Conservation (phyloP, 192 early-diverging fungal species). For the Bifiguratus adelaidae region DNA sequence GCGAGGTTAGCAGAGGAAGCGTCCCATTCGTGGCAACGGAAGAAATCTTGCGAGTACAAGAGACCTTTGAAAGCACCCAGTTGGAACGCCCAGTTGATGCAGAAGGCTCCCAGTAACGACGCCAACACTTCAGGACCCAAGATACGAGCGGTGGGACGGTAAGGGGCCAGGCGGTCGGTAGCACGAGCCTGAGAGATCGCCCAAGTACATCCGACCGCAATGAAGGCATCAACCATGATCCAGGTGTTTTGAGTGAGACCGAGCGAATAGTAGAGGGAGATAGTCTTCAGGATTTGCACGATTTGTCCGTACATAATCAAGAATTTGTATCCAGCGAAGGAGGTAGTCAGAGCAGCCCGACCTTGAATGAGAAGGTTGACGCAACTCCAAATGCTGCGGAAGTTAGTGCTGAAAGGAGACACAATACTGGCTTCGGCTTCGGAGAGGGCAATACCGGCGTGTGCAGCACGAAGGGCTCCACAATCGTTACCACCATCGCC, state of each 20-base stretch:
- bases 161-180: conserved; percentile 32
- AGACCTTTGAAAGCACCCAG: conserved; percentile 21
- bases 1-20: conserved; percentile 39
- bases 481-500: conserved; percentile 84
- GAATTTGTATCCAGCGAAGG: conserved; percentile 60
- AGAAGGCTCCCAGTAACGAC: conserved; percentile 47
- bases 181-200: conserved; percentile 52
- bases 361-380: conserved; percentile 61
- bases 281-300: conserved; percentile 48
- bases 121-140: conserved; percentile 57
- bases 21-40: conserved; percentile 51
- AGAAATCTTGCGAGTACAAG: conserved; percentile 25
- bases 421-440: conserved; percentile 77
- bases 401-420: conserved; percentile 60
- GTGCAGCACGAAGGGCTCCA: conserved; percentile 71
- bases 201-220: conserved; percentile 46
- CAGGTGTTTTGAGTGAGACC: conserved; percentile 49
- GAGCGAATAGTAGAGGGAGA: conserved; percentile 57
- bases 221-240: conserved; percentile 62
- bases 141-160: conserved; percentile 59
- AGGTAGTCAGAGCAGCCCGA: conserved; percentile 57
- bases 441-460: conserved; percentile 70
- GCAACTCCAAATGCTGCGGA: conserved; percentile 53
- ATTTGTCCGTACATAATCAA: conserved; percentile 50
- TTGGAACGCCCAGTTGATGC: conserved; percentile 54